Evolutionary conservation across 805 yeast species (phyloP).

Genomic region (Metschnikowia hibisci): DNA sequence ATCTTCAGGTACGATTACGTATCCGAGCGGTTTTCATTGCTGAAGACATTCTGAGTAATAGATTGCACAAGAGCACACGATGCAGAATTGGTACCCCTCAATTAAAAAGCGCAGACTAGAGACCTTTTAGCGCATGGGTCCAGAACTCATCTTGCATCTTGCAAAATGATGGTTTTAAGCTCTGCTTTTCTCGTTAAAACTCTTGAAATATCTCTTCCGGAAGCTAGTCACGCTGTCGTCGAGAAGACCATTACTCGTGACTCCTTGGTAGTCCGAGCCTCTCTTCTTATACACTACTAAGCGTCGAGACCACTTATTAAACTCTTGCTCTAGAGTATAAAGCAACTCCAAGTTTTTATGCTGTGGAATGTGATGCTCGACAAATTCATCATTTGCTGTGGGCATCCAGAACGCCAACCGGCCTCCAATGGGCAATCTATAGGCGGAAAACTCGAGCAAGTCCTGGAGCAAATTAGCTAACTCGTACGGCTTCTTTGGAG

Average conservation of each 20-base stretch:
- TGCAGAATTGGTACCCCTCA: background rate
- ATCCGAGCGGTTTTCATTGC: background rate
- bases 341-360: constrained; percentile 69
- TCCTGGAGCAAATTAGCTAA: constrained; percentile 76
- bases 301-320: constrained; percentile 91
- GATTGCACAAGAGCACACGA: background rate
- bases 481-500: constrained; percentile 88
- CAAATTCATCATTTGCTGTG: constrained; percentile 81
- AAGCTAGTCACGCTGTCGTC: constrained; percentile 51
- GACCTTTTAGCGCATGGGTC: constrained; percentile 19
- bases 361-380: constrained; percentile 67
- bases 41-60: background rate
- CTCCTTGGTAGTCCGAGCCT: constrained; percentile 47
- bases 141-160: background rate
- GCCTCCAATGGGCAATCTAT: constrained; percentile 68
- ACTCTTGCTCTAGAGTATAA: constrained; percentile 78
- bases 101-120: constrained; percentile 14
- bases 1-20: background rate
- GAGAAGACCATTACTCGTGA: constrained; percentile 41
- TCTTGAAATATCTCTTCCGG: constrained; percentile 71
- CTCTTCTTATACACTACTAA: constrained; percentile 75
- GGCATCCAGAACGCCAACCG: constrained; percentile 97
- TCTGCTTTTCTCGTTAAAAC: constrained; percentile 47
- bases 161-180: background rate
- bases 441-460: constrained; percentile 66